Evolutionary conservation across 2,329 filamentous ascomycete genomes (phyloP).

Genomic region (Colletotrichum sp.): DNA sequence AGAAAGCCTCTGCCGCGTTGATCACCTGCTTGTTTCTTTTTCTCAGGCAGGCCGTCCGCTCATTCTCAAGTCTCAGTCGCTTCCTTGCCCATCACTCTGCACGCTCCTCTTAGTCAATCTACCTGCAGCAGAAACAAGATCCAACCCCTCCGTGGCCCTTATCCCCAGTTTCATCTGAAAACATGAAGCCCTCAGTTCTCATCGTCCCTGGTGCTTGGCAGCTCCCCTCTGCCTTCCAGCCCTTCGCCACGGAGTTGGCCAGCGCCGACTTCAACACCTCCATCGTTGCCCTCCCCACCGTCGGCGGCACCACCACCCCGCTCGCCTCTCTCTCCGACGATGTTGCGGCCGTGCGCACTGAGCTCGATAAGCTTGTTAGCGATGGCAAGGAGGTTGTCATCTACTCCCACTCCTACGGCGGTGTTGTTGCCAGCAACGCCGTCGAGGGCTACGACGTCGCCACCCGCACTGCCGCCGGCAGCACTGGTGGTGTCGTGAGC

Average conservation of each 20-base stretch:
- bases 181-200: slow-evolving; percentile 31
- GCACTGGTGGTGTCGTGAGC: slow-evolving; percentile 41
- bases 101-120: background rate
- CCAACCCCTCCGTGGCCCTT: background rate
- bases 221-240: slow-evolving; percentile 31
- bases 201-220: slow-evolving; percentile 46
- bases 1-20: slow-evolving; percentile 2
- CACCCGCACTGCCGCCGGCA: slow-evolving; percentile 32
- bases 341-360: slow-evolving; percentile 30
- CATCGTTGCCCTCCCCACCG: slow-evolving; percentile 34
- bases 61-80: background rate
- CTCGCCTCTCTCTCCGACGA: slow-evolving; percentile 33
- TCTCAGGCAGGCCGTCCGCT: background rate
- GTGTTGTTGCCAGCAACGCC: slow-evolving; percentile 42
- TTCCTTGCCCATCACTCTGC: background rate
- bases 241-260: slow-evolving; percentile 9
- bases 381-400: slow-evolving; percentile 45
- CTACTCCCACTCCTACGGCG: slow-evolving; percentile 47
- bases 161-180: background rate
- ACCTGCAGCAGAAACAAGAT: slow-evolving; percentile 1
- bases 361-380: slow-evolving; percentile 31
- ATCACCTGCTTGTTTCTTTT: background rate
- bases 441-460: slow-evolving; percentile 38
- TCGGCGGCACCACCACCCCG: slow-evolving; percentile 31
- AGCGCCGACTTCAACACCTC: slow-evolving; percentile 26